A percentile compares a stretch with the other conserved stretches of the same genome.
phyloP scores from a whole-genome alignment of 768 basidiomycete species.

The Fistulinella prunicolor region DNA sequence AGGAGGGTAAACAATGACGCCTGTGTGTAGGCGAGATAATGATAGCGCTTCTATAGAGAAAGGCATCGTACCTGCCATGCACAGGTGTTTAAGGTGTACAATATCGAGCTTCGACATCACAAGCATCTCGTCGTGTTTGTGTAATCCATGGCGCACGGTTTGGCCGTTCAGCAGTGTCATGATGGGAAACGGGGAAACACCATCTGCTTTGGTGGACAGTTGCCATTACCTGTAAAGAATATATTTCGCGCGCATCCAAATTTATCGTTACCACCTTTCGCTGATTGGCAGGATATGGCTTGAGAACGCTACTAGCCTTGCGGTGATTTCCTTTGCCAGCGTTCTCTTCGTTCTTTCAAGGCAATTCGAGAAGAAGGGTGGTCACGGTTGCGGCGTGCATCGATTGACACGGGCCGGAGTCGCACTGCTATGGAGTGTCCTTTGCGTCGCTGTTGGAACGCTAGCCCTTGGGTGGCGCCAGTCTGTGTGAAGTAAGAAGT shows the following conservation, averaged over 20 bases:
- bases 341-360: not conserved
- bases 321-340: conserved; percentile 2
- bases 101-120: not conserved
- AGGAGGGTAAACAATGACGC: not conserved
- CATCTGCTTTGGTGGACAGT: not conserved
- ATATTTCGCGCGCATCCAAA: not conserved
- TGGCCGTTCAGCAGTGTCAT: not conserved
- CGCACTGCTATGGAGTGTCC: conserved; percentile 4
- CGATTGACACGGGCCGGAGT: conserved; percentile 7
- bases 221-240: not conserved
- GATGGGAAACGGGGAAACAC: conserved; percentile 3
- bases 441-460: no score
- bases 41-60: no score
- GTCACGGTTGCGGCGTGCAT: not conserved
- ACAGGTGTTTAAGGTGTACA: no score
- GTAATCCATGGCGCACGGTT: no score
- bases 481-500: conserved; percentile 8
- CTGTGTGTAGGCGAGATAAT: no score
- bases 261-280: not conserved
- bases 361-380: not conserved
- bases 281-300: conserved; percentile 8
- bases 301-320: conserved; percentile 1
- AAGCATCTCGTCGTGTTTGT: not conserved
- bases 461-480: no score
- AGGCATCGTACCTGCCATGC: not conserved